A percentile compares a stretch with the other conserved stretches of the same genome.
These are phyloP conservation scores for Talaromyces ruber DNA, from an alignment of 495 filamentous ascomycete genomes.

Conservation along the genomic window DNA sequence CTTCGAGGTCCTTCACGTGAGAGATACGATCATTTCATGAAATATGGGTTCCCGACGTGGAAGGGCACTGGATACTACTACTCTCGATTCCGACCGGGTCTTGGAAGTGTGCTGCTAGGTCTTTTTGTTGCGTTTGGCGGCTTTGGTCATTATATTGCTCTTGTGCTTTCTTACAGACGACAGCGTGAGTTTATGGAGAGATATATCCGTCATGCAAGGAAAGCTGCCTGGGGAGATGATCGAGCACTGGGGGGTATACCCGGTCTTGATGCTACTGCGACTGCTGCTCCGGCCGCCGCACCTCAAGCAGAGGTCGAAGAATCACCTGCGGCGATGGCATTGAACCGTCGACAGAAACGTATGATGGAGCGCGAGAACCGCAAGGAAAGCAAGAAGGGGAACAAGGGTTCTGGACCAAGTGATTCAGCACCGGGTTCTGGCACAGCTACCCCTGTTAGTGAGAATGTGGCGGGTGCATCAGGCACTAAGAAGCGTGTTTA, in stretches of 20 bases:
- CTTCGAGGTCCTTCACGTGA: constrained; percentile 70
- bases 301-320: constrained; percentile 31
- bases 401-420: constrained; percentile 17
- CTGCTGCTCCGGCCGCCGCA: constrained; percentile 28
- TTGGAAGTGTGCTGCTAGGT: constrained; percentile 74
- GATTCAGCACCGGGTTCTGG: constrained; percentile 28
- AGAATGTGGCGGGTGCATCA: constrained; percentile 37
- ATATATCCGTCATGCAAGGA: constrained; percentile 83
- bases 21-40: constrained; percentile 92
- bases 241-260: constrained; percentile 56
- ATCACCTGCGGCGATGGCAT: constrained; percentile 35
- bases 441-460: constrained; percentile 40
- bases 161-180: constrained; percentile 78
- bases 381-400: constrained; percentile 50
- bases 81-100: constrained; percentile 78
- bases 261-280: constrained; percentile 45
- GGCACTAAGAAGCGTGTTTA: constrained; percentile 76
- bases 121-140: constrained; percentile 83
- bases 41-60: constrained; percentile 92
- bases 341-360: constrained; percentile 83
- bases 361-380: constrained; percentile 74
- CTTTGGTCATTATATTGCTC: constrained; percentile 71
- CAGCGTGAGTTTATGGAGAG: constrained; percentile 83
- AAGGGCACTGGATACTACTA: constrained; percentile 98
- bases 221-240: constrained; percentile 83